Percentiles rank a stretch among this genome's conserved stretches.
Evolutionary conservation across 2,329 filamentous ascomycete genomes (phyloP).

Genomic region (Fusarium praegraminearum): DNA sequence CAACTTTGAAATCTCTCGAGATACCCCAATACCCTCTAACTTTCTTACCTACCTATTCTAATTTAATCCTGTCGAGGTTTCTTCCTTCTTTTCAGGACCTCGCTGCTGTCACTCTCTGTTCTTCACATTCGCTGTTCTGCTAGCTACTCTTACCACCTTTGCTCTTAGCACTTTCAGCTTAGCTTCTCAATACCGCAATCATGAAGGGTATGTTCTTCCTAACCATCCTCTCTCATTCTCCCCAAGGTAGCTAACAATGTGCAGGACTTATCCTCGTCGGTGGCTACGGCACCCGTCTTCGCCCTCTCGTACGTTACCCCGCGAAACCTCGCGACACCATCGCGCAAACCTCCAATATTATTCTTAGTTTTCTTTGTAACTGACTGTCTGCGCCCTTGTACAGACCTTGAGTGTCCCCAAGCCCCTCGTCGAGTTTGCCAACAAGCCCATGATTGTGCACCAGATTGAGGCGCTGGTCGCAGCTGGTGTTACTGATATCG

Average conservation of each 20-base stretch:
- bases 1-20: constrained; percentile 33
- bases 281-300: constrained; percentile 97
- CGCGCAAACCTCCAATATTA: constrained; percentile 19
- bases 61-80: constrained; percentile 46
- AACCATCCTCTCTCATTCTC: neutral
- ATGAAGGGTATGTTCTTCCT: constrained; percentile 53
- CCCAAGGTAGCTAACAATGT: constrained; percentile 34
- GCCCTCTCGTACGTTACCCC: constrained; percentile 81
- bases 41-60: constrained; percentile 31
- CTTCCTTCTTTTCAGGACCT: constrained; percentile 43
- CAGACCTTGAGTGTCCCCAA: constrained; percentile 97
- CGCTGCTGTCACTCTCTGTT: constrained; percentile 42
- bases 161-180: constrained; percentile 36
- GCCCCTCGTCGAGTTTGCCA: constrained; percentile 96
- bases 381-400: constrained; percentile 40
- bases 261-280: constrained; percentile 97
- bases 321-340: constrained; percentile 29
- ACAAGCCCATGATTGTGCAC: constrained; percentile 99
- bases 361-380: constrained; percentile 9
- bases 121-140: constrained; percentile 39
- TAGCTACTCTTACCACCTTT: constrained; percentile 26
- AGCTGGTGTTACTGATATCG: constrained; percentile 96
- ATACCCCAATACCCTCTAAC: constrained; percentile 36
- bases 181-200: constrained; percentile 45
- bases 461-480: constrained; percentile 95